Evolutionary conservation across 306 rosid genomes (phyloP).

Genomic region (Medicago arabica): DNA sequence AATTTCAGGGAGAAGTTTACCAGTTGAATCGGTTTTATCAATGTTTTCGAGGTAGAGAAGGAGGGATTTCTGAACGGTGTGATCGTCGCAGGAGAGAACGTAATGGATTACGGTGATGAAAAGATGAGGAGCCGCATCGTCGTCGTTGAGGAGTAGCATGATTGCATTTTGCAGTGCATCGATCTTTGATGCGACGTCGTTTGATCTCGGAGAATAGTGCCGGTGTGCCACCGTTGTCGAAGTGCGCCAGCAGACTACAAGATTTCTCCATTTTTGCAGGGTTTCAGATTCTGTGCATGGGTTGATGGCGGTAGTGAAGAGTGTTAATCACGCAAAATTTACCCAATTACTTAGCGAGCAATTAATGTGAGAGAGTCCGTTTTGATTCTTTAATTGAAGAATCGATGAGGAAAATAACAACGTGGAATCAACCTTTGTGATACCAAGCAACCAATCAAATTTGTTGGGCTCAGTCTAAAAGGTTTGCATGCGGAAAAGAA

Average conservation of each 20-base stretch:
- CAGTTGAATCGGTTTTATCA: slow-evolving; percentile 84
- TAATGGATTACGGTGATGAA: slow-evolving; percentile 92
- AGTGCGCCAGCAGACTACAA: slow-evolving; percentile 80
- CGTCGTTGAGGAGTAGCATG: slow-evolving; percentile 81
- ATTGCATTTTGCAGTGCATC: slow-evolving; percentile 88
- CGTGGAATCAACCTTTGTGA: too few relatives aligned
- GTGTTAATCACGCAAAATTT: too few relatives aligned
- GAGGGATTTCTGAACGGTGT: slow-evolving; percentile 92
- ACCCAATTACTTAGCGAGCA: too few relatives aligned
- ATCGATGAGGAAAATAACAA: too few relatives aligned
- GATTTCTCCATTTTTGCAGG: slow-evolving; percentile 92
- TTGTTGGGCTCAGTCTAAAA: too few relatives aligned
- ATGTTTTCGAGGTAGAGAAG: slow-evolving; percentile 91
- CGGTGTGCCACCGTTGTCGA: slow-evolving; percentile 84
- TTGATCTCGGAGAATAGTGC: slow-evolving; percentile 90
- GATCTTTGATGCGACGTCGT: slow-evolving; percentile 65
- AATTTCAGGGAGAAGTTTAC: slow-evolving; percentile 93
- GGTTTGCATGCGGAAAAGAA: too few relatives aligned
- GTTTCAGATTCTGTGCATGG: too few relatives aligned
- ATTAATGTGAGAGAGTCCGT: too few relatives aligned
- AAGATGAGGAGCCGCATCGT: slow-evolving; percentile 84
- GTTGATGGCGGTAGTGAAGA: too few relatives aligned
- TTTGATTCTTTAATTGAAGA: too few relatives aligned
- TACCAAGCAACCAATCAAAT: too few relatives aligned
- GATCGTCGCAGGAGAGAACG: slow-evolving; percentile 93